A percentile compares a stretch with the other conserved stretches of the same genome.
Evolutionary conservation across 2,329 filamentous ascomycete species (phyloP).

Genomic region (Cordyceps javanica): DNA sequence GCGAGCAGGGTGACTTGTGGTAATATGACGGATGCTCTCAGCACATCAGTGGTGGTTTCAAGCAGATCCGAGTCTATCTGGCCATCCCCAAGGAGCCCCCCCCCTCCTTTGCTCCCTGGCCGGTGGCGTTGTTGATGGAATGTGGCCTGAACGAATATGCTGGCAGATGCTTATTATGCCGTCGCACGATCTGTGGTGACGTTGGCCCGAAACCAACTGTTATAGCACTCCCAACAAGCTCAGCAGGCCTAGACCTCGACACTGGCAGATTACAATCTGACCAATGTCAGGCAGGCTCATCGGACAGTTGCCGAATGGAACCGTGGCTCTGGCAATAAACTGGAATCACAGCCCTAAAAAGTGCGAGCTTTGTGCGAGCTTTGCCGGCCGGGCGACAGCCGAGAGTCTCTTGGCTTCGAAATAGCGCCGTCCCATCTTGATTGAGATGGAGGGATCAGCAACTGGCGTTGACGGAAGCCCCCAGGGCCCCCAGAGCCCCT

Average conservation of each 20-base stretch:
- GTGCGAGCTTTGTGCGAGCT: background rate
- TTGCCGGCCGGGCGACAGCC: background rate
- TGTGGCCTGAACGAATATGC: background rate
- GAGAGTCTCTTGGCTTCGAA: background rate
- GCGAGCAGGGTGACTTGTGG: too few relatives aligned
- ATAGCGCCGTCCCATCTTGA: background rate
- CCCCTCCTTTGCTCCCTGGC: too few relatives aligned
- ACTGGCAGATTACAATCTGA: background rate
- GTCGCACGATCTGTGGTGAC: too few relatives aligned
- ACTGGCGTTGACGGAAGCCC: background rate
- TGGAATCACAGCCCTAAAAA: background rate
- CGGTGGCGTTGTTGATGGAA: too few relatives aligned
- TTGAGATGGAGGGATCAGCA: background rate
- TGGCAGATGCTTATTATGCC: background rate
- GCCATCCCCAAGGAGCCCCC: too few relatives aligned
- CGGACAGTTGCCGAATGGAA: slow-evolving; percentile 4
- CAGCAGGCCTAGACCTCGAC: background rate
- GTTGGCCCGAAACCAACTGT: background rate
- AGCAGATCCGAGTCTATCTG: too few relatives aligned
- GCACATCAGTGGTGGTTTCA: too few relatives aligned
- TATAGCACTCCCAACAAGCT: background rate
- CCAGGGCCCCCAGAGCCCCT: background rate
- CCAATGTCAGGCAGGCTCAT: background rate
- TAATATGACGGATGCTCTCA: too few relatives aligned
- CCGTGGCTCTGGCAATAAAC: background rate